Evolutionary conservation across 164 flowering plant species (phyloP).

Genomic region (Akebia trifoliata): DNA sequence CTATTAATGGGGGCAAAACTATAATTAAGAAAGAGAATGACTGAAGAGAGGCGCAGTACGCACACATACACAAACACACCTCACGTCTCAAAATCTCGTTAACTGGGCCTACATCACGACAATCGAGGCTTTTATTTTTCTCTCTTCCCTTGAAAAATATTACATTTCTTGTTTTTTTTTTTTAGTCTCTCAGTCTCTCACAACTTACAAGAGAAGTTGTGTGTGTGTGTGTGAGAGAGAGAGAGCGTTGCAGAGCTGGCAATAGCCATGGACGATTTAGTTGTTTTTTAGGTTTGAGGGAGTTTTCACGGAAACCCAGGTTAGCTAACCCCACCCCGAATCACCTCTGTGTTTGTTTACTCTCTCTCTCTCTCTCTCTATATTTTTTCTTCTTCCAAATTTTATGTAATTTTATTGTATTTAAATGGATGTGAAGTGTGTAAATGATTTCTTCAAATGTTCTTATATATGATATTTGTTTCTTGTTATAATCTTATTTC

Average conservation of each 20-base stretch:
- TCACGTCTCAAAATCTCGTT: slow-evolving; percentile 19
- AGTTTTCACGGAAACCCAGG: slow-evolving; percentile 25
- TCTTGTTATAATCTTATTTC: background rate
- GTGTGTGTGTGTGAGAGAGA: too few species aligned
- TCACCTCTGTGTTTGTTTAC: slow-evolving; percentile 1
- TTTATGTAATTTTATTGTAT: slow-evolving; percentile 2
- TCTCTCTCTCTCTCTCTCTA: background rate
- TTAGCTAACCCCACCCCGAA: slow-evolving; percentile 12
- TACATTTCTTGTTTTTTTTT: background rate
- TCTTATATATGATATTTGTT: slow-evolving; percentile 9
- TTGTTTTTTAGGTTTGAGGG: slow-evolving; percentile 15
- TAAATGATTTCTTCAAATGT: too few species aligned
- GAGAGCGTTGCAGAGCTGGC: slow-evolving; percentile 16
- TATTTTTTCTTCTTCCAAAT: background rate
- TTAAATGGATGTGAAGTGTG: too few species aligned
- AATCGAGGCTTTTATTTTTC: slow-evolving; percentile 1
- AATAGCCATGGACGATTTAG: slow-evolving; percentile 15
- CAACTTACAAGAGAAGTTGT: too few species aligned
- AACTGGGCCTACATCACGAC: slow-evolving; percentile 15
- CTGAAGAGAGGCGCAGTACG: background rate
- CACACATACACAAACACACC: background rate
- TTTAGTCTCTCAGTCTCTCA: too few species aligned
- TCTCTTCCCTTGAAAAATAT: background rate
- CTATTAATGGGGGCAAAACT: too few species aligned
- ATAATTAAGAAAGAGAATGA: too few species aligned